phyloP scores from a whole-genome alignment of 176 grass and related monocot species.

The Oryza brachyantha region DNA sequence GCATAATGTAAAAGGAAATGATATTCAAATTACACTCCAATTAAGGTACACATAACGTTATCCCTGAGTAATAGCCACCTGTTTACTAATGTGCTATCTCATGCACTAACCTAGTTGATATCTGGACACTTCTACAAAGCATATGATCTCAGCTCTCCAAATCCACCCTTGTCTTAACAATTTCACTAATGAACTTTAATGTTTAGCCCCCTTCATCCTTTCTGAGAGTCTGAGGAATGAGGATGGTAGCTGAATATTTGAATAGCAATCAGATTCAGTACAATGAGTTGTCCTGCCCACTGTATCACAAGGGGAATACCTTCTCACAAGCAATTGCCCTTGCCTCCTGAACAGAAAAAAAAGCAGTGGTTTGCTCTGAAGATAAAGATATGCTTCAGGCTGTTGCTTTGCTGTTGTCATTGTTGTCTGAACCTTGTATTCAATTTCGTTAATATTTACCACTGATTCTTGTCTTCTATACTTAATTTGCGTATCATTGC shows the following conservation, averaged over 20 bases:
- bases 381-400: background rate
- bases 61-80: background rate
- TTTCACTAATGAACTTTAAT: background rate
- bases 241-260: background rate
- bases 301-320: background rate
- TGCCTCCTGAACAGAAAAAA: background rate
- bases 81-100: background rate
- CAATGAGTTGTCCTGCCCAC: background rate
- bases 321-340: background rate
- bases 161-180: background rate
- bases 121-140: background rate
- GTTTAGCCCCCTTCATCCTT: background rate
- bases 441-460: background rate
- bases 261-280: background rate
- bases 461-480: conserved; percentile 1
- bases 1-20: background rate
- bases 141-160: background rate
- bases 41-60: background rate
- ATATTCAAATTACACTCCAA: background rate
- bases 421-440: background rate
- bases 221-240: too few species aligned
- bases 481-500: conserved; percentile 19
- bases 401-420: background rate
- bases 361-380: background rate
- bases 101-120: background rate